phyloP scores from a whole-genome alignment of 2,329 filamentous ascomycete species.

The Fusarium falciforme region DNA sequence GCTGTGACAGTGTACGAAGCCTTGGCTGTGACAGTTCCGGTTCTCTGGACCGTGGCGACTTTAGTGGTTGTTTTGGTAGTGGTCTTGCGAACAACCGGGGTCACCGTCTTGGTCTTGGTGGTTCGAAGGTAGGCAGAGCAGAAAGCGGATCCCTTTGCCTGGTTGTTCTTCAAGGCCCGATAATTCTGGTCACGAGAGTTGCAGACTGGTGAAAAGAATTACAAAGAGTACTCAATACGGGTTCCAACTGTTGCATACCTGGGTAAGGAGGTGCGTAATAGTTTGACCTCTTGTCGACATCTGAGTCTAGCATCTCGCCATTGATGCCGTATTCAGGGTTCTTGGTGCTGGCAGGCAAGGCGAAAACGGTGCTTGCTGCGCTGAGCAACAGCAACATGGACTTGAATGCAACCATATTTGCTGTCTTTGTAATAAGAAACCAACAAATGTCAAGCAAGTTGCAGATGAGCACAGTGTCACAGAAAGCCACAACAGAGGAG shows the following conservation, averaged over 20 bases:
- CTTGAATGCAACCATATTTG: neutral
- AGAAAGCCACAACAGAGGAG: neutral
- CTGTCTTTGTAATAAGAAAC: neutral
- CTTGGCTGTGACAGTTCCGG: neutral
- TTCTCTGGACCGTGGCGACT: neutral
- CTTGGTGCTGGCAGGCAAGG: neutral
- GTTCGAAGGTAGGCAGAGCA: neutral
- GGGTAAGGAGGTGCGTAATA: neutral
- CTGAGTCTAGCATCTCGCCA: neutral
- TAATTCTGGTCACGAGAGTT: neutral
- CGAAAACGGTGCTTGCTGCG: neutral
- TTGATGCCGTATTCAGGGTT: neutral
- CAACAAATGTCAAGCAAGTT: neutral
- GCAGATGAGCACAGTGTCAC: neutral
- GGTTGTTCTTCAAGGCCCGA: neutral
- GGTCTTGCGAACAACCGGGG: neutral
- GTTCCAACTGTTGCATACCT: neutral
- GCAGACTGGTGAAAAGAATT: neutral
- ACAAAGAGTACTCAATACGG: neutral
- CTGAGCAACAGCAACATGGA: neutral
- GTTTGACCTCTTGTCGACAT: neutral
- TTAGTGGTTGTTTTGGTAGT: neutral
- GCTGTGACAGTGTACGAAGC: neutral
- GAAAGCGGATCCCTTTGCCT: neutral
- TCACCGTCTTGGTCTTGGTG: neutral